Base-by-base conservation (phyloP, 495 filamentous ascomycete species). In the Annulohypoxylon nitens region DNA sequence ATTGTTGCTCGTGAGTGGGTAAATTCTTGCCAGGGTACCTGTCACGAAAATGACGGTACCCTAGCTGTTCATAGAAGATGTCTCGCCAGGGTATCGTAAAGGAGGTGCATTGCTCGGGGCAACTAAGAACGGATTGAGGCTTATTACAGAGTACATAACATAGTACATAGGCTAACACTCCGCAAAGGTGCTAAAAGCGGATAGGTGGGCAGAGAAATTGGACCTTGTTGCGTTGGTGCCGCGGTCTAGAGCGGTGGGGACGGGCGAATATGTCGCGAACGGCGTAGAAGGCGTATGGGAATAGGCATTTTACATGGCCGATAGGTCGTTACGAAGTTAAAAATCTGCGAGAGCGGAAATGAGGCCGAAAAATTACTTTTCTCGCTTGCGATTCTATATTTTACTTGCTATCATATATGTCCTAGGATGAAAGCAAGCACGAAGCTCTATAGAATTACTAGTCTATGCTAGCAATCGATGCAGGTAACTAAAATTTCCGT, bases 61-160 rank as follows among this genome's bases (percentile, higher is more conserved):
- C 64, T 26, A 20, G 53, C 51, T 61, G 33, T 16, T 18, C 53
- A 41, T 6, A 7, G 54, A 60, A 64, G 55, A 61, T 23, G 54
- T 62, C 61, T 69, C 60, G 48, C 26, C 41, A 55, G 36, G 71
- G 61, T 65, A 41, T 47, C 8, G 33, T 33, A 54, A 67, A 62
- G 47, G 57, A 47, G 51, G 30, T 26, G 33, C 30, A 18, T 63
- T 59, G 23, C 33, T 54, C 18, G 41, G 36, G 64, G n/a, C 26
- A 36, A 10, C 30, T 9, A 37, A 43, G 25, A 25, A 57, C 48
- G 37, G 37, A 47, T 51, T 26, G 43, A 60, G 59, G 48, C 34
- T 68, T 68, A 45, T 43, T 62, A 30, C 30, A 30, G 30, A 30
- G 30, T 30, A 30, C 30, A 1, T 30, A 41, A 10, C 25, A 37